phyloP scores from a whole-genome alignment of 352 stramenopile species.

The Thraustochytrium sp. region DNA sequence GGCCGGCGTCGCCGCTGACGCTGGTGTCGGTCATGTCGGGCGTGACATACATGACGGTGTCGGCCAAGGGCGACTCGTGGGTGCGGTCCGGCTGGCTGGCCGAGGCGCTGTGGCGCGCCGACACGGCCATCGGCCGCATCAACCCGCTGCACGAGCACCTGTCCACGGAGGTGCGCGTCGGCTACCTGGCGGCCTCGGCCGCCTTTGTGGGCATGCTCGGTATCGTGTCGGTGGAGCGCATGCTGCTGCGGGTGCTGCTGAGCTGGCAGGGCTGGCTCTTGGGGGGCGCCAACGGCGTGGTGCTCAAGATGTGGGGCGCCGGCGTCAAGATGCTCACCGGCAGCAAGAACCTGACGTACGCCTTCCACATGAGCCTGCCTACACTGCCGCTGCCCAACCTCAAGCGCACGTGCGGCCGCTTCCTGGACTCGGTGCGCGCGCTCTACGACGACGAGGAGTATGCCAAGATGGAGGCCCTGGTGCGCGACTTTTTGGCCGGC shows the following conservation, averaged over 20 bases:
- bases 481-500: slow-evolving; percentile 50
- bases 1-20: slow-evolving; percentile 27
- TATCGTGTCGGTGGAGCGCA: slow-evolving; percentile 72
- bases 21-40: slow-evolving; percentile 38
- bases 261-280: slow-evolving; percentile 80
- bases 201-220: slow-evolving; percentile 68
- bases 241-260: slow-evolving; percentile 69
- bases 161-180: slow-evolving; percentile 67
- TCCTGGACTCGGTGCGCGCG: slow-evolving; percentile 84
- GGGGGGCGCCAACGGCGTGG: slow-evolving; percentile 60
- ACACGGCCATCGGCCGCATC: neutral
- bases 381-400: slow-evolving; percentile 81
- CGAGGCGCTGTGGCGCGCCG: slow-evolving; percentile 63
- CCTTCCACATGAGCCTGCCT: slow-evolving; percentile 80
- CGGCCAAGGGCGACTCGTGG: slow-evolving; percentile 62
- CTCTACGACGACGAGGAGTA: slow-evolving; percentile 78
- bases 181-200: slow-evolving; percentile 70
- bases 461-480: slow-evolving; percentile 77
- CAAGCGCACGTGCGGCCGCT: slow-evolving; percentile 79
- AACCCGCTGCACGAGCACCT: slow-evolving; percentile 63
- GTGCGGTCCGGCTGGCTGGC: slow-evolving; percentile 69
- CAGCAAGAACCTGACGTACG: slow-evolving; percentile 73
- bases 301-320: slow-evolving; percentile 63
- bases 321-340: slow-evolving; percentile 72
- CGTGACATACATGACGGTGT: slow-evolving; percentile 37